Conservation (phyloP, 768 basidiomycete genomes). For the Trametes elegans region DNA sequence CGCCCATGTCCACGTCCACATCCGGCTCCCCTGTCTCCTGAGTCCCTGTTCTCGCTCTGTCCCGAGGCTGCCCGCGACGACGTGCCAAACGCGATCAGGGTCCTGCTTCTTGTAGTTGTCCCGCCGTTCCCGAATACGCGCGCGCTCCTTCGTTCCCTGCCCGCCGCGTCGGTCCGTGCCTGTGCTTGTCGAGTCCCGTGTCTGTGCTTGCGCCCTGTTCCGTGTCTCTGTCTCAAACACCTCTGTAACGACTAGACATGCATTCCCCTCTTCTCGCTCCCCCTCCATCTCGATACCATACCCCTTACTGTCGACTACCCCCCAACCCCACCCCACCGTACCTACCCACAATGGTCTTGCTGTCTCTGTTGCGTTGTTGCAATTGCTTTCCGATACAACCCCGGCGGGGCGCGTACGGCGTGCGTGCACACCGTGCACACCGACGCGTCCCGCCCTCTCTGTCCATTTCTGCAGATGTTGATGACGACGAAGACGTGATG, state of each 20-base stretch:
- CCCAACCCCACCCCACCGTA: no score
- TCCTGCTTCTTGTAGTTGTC: neutral
- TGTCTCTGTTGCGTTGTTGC: conserved; percentile 9
- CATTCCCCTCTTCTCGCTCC: conserved; percentile 37
- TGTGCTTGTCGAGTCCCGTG: conserved; percentile 13
- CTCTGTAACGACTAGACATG: conserved; percentile 76
- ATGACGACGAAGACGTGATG: neutral
- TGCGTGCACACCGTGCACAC: neutral
- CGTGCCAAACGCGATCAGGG: neutral
- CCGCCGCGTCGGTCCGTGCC: conserved; percentile 5
- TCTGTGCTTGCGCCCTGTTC: conserved; percentile 11
- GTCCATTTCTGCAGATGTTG: neutral
- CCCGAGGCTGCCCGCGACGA: neutral
- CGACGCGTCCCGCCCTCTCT: neutral
- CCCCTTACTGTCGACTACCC: conserved; percentile 28
- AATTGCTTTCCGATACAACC: conserved; percentile 9
- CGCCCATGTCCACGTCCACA: neutral
- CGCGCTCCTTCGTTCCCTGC: conserved; percentile 8
- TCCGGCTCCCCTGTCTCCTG: neutral
- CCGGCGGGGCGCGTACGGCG: neutral
- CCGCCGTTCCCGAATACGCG: neutral
- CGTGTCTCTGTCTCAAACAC: conserved; percentile 9
- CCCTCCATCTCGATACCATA: conserved; percentile 27
- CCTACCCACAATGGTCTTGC: no score
- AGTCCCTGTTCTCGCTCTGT: neutral